Evolutionary conservation across 371 early-diverging fungal genomes (phyloP).

Genomic region (Actinomortierella ambigua): DNA sequence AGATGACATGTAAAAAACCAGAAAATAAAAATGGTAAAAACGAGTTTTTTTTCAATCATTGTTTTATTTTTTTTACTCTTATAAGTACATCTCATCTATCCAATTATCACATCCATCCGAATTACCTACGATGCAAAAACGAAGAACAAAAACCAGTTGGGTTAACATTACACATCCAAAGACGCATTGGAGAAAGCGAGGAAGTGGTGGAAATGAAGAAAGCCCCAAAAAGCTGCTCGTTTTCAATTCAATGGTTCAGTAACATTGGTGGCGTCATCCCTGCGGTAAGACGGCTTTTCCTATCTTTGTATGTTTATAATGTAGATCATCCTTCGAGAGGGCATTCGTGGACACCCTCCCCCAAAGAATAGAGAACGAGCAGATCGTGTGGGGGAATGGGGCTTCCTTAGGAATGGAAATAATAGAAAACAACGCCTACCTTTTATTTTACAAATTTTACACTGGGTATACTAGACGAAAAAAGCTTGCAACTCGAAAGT

Average conservation of each 20-base stretch:
- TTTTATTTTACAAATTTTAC: neutral
- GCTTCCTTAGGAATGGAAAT: neutral
- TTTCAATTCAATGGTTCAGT: slow-evolving; percentile 20
- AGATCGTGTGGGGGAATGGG: neutral
- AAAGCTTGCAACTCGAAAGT: neutral
- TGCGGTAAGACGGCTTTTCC: slow-evolving; percentile 49
- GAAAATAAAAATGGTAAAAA: neutral
- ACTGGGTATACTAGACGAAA: neutral
- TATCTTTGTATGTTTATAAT: slow-evolving; percentile 38
- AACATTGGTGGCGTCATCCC: slow-evolving; percentile 42
- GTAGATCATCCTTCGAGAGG: slow-evolving; percentile 10
- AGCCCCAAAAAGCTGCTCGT: neutral
- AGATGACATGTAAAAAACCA: neutral
- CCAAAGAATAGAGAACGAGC: neutral
- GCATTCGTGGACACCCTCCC: neutral
- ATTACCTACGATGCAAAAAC: too few relatives aligned
- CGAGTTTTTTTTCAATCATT: too few relatives aligned
- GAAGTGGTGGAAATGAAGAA: neutral
- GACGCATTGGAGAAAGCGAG: too few relatives aligned
- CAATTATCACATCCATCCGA: too few relatives aligned
- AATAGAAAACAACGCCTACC: neutral
- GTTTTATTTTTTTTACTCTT: too few relatives aligned
- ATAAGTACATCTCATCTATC: too few relatives aligned
- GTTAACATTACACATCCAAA: too few relatives aligned
- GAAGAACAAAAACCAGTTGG: too few relatives aligned